Percentiles rank a stretch among this genome's conserved stretches.
Conservation (phyloP, 805 yeast species). For the Blastobotrys peoriensis region DNA sequence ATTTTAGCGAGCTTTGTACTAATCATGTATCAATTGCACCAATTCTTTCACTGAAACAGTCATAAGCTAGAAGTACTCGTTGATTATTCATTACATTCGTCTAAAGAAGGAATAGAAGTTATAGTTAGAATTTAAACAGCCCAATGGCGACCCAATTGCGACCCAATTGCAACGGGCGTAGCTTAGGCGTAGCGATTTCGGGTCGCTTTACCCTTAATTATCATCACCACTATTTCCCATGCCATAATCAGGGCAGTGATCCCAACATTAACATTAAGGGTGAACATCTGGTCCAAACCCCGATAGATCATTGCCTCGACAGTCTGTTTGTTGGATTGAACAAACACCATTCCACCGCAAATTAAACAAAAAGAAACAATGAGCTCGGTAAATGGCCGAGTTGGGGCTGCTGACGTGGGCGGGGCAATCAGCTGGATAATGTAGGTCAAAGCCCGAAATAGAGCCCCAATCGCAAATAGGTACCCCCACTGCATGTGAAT, state of each 20-base stretch:
- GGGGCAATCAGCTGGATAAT: slow-evolving; percentile 40
- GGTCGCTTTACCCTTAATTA: slow-evolving; percentile 30
- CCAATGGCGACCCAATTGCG: too few species aligned
- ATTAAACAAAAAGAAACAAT: slow-evolving; percentile 71
- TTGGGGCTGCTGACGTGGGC: slow-evolving; percentile 37
- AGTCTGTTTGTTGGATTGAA: slow-evolving; percentile 86
- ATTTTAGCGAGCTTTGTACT: too few species aligned
- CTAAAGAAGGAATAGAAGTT: too few species aligned
- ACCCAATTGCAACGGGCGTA: too few species aligned
- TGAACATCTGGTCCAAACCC: slow-evolving; percentile 84
- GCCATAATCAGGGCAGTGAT: slow-evolving; percentile 73
- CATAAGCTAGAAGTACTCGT: too few species aligned
- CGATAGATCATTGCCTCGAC: slow-evolving; percentile 75
- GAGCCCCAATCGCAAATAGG: slow-evolving; percentile 73
- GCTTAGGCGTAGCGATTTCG: too few species aligned
- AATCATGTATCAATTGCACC: too few species aligned
- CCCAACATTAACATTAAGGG: slow-evolving; percentile 82
- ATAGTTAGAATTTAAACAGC: too few species aligned
- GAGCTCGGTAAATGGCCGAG: slow-evolving; percentile 82
- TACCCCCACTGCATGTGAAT: slow-evolving; percentile 94
- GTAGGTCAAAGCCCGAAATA: slow-evolving; percentile 64
- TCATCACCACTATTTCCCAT: slow-evolving; percentile 71
- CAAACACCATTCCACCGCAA: slow-evolving; percentile 86
- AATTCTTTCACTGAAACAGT: too few species aligned
- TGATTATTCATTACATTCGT: too few species aligned